Evolutionary conservation across 176 grass and related monocot species (phyloP), one percentile per base, ranked within the genome.

Genomic region (Ensete glaucum): DNA sequence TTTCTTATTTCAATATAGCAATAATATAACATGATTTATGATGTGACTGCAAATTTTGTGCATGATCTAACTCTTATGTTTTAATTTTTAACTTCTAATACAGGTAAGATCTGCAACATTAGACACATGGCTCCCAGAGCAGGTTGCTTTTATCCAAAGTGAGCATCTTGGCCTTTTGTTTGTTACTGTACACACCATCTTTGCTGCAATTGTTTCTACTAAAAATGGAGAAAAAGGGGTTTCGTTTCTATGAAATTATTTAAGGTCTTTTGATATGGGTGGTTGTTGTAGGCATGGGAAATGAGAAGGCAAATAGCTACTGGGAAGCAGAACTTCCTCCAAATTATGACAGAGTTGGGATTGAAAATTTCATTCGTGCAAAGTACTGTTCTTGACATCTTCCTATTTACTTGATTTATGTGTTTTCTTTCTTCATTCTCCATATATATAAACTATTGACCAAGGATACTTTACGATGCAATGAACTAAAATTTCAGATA

Each of bases 71-170:
- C 34, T 29, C 29, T 43, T 43, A 6, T 43, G 34, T 6, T 43
- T 43, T 43, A 43, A 43, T 43, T 43, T 4, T 43, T 43, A 43
- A 43, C 34, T 50, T 63, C 16, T 53, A 22, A 24, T 67, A 9
- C 85, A 99, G 96, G 96, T 99, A 43, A 91, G 96, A 76, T 99
- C 96, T 69, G 91, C 91, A 21, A 99, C 96, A 43, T 70, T 99
- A 53, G 96, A 99, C 80, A 99, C 96, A 83, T 99, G 96, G 96
- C 79, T 99, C 52, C 96, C 96, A 8, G 96, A 99, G 78, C 96
- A 99, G 86, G 91, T 99, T 84, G 76, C 88, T 83, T 95, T 95
- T 86, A 95, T 99, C 88, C 96, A 99, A 83, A 87, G 96, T 99
- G 89, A 73, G 77, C 23, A 75, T 25, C 13, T 17, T 10, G 19